Base-by-base conservation (phyloP, 2,329 filamentous ascomycete genomes). In the Cladosporium sp. region DNA sequence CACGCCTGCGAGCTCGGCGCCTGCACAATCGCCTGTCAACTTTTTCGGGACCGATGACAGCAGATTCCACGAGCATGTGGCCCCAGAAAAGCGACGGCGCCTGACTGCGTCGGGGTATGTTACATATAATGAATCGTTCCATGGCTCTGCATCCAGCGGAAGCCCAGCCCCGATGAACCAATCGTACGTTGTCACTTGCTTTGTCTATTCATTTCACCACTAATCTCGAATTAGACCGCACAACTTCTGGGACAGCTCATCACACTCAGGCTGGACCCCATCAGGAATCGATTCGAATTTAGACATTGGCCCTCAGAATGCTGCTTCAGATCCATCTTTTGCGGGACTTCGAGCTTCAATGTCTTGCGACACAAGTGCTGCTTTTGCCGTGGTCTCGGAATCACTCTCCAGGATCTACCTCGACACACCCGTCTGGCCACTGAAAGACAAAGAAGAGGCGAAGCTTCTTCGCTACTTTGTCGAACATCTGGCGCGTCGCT, bases 381-480 rank as follows among this genome's bases (percentile, higher is more conserved):
- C 33, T 8, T 68, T 66, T n/a, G 65, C 53, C 14, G 53, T 61
- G 10, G 65, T 65, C 1, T 68, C 70, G 14, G 64, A 69, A 6
- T 69, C 71, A 7, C 61, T 71, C 5, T 74, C 72, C n/a, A 60
- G 68, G 3, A 71, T 75, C 26, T 75, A 74, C 56, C 66, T 74
- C 14, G 72, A 75, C 11, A 65, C 68, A 2, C 71, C 73, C 10
- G 62, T 71, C 1, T 76, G 74, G 74, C 74, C 75, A 35, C 65
- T 77, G 26, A 64, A 69, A 53, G 69, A 72, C 29, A 66, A 61
- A 40, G 67, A 75, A 66, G 72, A 78, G 67, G 76, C 76, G 7
- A 65, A 65, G 4, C 68, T 78, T 18, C 68, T 78, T 40, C 69
- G 73, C 21, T 71, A 77, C 57, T 78, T 72, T 49, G 69, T 76